These are phyloP conservation scores for Claviceps maximensis DNA, from an alignment of 2,329 filamentous ascomycete species.

Conservation along the genomic window DNA sequence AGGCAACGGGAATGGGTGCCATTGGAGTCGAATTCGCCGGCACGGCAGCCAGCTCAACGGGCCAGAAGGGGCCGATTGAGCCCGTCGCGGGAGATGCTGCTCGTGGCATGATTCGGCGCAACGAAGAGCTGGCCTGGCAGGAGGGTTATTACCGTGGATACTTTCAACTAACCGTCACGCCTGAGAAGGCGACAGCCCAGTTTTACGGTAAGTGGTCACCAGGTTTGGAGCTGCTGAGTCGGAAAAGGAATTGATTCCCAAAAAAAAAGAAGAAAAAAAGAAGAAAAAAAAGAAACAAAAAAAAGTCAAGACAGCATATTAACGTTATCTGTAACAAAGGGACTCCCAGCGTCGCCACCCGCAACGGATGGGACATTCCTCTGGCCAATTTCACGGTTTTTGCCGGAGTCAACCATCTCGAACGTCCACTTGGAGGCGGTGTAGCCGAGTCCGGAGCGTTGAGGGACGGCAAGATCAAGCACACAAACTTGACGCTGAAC, in stretches of 20 bases:
- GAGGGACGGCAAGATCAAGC: slow-evolving; percentile 29
- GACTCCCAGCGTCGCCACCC: slow-evolving; percentile 40
- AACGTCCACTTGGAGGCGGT: slow-evolving; percentile 28
- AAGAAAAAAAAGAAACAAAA: neutral
- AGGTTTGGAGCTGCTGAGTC: too few relatives aligned
- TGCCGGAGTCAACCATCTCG: slow-evolving; percentile 45
- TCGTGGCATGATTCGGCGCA: slow-evolving; percentile 32
- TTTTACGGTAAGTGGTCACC: slow-evolving; percentile 41
- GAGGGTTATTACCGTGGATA: slow-evolving; percentile 65
- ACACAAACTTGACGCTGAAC: slow-evolving; percentile 38
- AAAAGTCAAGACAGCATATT: neutral
- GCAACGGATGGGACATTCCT: slow-evolving; percentile 51
- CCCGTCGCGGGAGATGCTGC: slow-evolving; percentile 35
- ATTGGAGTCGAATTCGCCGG: slow-evolving; percentile 55
- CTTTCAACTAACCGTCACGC: slow-evolving; percentile 47
- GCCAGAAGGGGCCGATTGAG: slow-evolving; percentile 44
- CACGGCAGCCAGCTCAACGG: slow-evolving; percentile 49
- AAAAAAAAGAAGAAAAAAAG: too few relatives aligned
- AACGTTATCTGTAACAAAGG: slow-evolving; percentile 9
- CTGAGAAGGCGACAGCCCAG: slow-evolving; percentile 44
- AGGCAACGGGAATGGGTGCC: slow-evolving; percentile 37
- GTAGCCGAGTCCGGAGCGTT: slow-evolving; percentile 40
- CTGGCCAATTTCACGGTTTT: slow-evolving; percentile 59
- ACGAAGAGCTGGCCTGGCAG: slow-evolving; percentile 57
- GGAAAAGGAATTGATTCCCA: too few relatives aligned